Evolutionary conservation across 208 protist genomes (phyloP), one percentile per base, ranked within the genome.

Genomic region (Strigomonas oncopelti): DNA sequence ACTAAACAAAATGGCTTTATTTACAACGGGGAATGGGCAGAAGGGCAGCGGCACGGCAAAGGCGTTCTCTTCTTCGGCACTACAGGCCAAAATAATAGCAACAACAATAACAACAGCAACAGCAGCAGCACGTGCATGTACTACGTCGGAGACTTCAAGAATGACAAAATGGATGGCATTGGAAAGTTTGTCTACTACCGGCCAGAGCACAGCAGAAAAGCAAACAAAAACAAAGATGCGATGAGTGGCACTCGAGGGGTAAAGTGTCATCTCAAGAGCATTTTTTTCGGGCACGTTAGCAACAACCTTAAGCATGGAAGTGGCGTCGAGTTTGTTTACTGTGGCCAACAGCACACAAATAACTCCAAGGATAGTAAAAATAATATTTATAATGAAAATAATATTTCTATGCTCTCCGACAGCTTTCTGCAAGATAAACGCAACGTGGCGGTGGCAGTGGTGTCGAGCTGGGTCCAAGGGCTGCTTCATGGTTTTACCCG

Each of bases 21-120:
- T 2, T 96, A 96, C 75, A 94, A 96, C 61, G 91, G 91, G 1
- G 81, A 96, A 71, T 96, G 91, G 91, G 34, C 54, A 54, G 70
- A 81, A n/a, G 87, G 84, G 0, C 28, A 84, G 55, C 73, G 80
- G 31, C 87, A 94, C 59, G 91, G 91, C 51, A 91, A 74, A 0
- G 91, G 91, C 22, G 79, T 93, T 65, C 69, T 94, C 22, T 54
- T 67, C 16, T 69, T 66, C 28, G 5, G 42, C 14, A n/a, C 32
- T 0, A 29, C 25, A 24, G 31, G 32, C 20, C 3, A 11, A 5
- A 14, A 4, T 5, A 31, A 13, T 9, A 16, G 4, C 1, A 18
- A 25, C 3, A 7, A 14, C 4, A 36, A 45, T 32, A 20, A 8
- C 16, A 5, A 28, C 31, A 45, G 29, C 22, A 32, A 57, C 53